phyloP scores from a whole-genome alignment of 2,329 filamentous ascomycete species.

The Ceratocystis cacaofunesta region DNA sequence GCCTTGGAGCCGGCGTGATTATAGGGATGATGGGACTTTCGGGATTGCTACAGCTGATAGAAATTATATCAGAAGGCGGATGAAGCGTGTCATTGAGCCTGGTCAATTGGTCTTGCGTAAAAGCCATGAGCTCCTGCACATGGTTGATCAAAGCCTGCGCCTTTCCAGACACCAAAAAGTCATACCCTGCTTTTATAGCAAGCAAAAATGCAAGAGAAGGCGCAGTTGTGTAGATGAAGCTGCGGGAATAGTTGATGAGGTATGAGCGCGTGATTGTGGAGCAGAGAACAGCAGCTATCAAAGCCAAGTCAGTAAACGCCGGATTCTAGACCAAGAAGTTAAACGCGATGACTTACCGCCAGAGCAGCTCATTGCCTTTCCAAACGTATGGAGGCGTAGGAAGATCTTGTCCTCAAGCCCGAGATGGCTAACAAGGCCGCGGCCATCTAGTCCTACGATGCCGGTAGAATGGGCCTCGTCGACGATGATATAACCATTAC shows the following conservation, averaged over 20 bases:
- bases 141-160: conserved; percentile 28
- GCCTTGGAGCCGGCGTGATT: conserved; percentile 41
- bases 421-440: conserved; percentile 42
- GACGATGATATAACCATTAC: conserved; percentile 48
- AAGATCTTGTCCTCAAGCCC: conserved; percentile 42
- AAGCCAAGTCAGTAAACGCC: conserved; percentile 17
- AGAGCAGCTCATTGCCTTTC: conserved; percentile 51
- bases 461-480: conserved; percentile 57
- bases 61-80: not conserved
- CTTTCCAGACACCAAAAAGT: conserved; percentile 36
- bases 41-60: conserved; percentile 22
- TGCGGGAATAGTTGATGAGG: conserved; percentile 62
- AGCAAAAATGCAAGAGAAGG: conserved; percentile 47
- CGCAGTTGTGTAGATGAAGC: conserved; percentile 59
- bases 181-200: conserved; percentile 42
- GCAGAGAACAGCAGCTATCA: conserved; percentile 42
- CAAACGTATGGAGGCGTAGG: conserved; percentile 49
- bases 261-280: conserved; percentile 44
- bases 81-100: conserved; percentile 25
- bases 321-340: not conserved
- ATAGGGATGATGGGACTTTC: conserved; percentile 51
- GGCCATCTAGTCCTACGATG: conserved; percentile 39
- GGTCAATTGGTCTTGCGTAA: conserved; percentile 31
- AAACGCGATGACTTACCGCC: conserved; percentile 40
- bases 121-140: conserved; percentile 32